phyloP scores from a whole-genome alignment of 345 rosid species.

The Aquilaria sinensis region DNA sequence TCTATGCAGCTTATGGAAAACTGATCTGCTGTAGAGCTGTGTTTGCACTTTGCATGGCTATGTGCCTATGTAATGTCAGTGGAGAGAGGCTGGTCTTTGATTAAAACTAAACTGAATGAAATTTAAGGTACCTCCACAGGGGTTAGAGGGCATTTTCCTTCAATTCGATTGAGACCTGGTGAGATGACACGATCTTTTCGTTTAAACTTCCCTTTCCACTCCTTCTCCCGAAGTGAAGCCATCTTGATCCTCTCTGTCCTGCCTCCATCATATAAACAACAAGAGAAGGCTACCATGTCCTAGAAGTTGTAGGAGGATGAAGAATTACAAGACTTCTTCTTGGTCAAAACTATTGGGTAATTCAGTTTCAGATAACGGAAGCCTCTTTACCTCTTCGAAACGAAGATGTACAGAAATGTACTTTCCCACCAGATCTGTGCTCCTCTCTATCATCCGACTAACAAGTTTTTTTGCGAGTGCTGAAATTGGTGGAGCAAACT shows the following conservation, averaged over 20 bases:
- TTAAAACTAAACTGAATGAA: not conserved
- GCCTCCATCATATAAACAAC: slow-evolving; percentile 88
- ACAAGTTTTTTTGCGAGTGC: slow-evolving; percentile 57
- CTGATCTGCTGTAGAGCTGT: too few relatives aligned
- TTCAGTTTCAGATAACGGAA: slow-evolving; percentile 1
- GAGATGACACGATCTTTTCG: slow-evolving; percentile 49
- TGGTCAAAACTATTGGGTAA: not conserved
- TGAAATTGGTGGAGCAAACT: slow-evolving; percentile 59
- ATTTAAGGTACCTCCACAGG: slow-evolving; percentile 72
- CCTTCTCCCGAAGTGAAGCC: slow-evolving; percentile 59
- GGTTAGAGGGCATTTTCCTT: slow-evolving; percentile 92
- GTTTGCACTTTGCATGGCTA: too few relatives aligned
- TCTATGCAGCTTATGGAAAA: too few relatives aligned
- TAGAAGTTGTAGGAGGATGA: slow-evolving; percentile 19
- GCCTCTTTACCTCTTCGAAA: slow-evolving; percentile 72
- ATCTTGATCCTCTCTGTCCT: slow-evolving; percentile 60
- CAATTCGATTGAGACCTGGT: slow-evolving; percentile 72
- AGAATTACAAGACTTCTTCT: slow-evolving; percentile 1
- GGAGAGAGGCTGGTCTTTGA: too few relatives aligned
- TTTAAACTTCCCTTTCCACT: slow-evolving; percentile 88
- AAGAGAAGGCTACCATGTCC: slow-evolving; percentile 99
- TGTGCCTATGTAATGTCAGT: too few relatives aligned
- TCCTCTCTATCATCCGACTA: slow-evolving; percentile 61
- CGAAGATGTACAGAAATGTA: slow-evolving; percentile 85
- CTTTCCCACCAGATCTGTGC: slow-evolving; percentile 65